These are phyloP conservation scores for Selenicereus undatus DNA, from an alignment of 148 eudicot species.

Conservation along the genomic window DNA sequence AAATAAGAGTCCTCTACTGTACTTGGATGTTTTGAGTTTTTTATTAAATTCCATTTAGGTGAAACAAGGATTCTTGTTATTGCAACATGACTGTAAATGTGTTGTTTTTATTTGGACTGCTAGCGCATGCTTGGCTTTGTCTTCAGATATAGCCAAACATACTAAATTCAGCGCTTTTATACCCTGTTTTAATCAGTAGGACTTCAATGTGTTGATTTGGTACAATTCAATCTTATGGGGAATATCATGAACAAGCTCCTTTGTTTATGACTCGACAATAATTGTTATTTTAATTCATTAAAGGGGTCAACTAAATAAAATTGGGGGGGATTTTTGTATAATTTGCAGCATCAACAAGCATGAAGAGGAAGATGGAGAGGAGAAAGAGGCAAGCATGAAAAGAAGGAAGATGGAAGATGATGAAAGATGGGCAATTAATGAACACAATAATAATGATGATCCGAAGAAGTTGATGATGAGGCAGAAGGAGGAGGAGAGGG, in stretches of 20 bases:
- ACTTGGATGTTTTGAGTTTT: background rate
- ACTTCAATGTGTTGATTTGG: too few species aligned
- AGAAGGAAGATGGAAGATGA: slow-evolving; percentile 7
- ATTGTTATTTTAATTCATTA: too few species aligned
- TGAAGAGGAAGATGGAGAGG: slow-evolving; percentile 46
- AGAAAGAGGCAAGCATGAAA: slow-evolving; percentile 18
- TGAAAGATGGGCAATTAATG: slow-evolving; percentile 3
- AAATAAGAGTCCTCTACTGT: background rate
- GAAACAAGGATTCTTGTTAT: background rate
- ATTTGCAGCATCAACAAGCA: slow-evolving; percentile 39
- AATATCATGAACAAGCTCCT: too few species aligned
- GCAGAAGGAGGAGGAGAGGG: slow-evolving; percentile 13
- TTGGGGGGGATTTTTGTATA: background rate
- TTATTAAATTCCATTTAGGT: background rate
- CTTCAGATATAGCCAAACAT: background rate
- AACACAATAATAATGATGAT: background rate
- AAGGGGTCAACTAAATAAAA: too few species aligned
- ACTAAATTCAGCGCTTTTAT: too few species aligned
- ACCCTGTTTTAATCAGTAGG: too few species aligned
- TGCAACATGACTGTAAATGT: background rate
- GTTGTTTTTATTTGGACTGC: background rate
- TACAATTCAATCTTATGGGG: too few species aligned
- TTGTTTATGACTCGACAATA: too few species aligned
- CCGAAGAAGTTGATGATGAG: background rate
- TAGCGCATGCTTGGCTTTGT: background rate